These are phyloP conservation scores for Aspergillus proliferans DNA, from an alignment of 2,329 filamentous ascomycete genomes.

Conservation along the genomic window DNA sequence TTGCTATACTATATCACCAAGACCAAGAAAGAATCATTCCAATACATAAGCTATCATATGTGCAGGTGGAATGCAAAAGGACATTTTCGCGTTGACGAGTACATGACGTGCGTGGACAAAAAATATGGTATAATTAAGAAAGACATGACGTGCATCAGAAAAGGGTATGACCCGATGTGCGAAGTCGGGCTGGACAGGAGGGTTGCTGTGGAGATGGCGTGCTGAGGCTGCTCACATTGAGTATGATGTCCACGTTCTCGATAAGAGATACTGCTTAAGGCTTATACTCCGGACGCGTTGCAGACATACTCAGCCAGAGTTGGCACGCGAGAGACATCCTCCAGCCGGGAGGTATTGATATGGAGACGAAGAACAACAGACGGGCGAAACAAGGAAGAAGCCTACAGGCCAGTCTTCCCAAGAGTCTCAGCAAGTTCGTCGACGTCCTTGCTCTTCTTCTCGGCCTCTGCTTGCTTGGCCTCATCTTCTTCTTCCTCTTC, in stretches of 20 bases:
- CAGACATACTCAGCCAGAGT: neutral
- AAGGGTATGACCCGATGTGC: too few species aligned
- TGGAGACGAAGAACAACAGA: neutral
- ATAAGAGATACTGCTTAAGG: too few species aligned
- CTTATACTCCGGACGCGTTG: neutral
- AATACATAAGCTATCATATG: too few species aligned
- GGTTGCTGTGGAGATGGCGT: too few species aligned
- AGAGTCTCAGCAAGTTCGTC: slow-evolving; percentile 72
- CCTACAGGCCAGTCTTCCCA: slow-evolving; percentile 55
- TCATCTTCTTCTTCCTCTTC: slow-evolving; percentile 59
- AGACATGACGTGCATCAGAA: too few species aligned
- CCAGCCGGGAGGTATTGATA: neutral
- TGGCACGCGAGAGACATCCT: neutral
- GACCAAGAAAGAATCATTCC: too few species aligned
- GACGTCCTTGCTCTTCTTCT: slow-evolving; percentile 72
- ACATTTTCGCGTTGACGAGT: too few species aligned
- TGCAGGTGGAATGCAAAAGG: too few species aligned
- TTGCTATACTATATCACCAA: too few species aligned
- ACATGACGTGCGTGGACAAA: too few species aligned
- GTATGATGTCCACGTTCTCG: neutral
- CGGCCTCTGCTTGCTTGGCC: slow-evolving; percentile 58
- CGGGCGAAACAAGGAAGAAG: slow-evolving; percentile 11
- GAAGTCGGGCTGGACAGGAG: too few species aligned
- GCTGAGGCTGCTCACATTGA: neutral
- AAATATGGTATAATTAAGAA: too few species aligned